Base-by-base conservation (phyloP, 148 eudicot species). In the Linanthus parryae region DNA sequence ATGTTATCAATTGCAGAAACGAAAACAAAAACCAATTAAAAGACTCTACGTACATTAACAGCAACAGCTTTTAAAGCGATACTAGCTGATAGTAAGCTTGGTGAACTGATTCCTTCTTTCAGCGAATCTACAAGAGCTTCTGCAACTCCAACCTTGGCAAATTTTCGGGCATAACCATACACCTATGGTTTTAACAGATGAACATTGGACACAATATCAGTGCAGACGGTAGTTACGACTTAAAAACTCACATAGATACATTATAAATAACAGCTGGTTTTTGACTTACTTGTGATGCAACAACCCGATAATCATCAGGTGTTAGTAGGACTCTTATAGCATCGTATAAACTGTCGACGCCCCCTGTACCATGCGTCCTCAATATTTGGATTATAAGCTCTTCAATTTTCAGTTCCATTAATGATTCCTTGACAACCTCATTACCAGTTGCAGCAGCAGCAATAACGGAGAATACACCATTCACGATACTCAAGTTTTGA, bases 231-330 rank as follows among this genome's bases (percentile, higher is more conserved):
- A 14, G 15, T 27, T 20, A 47, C n/a, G n/a, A 1, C 28, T 47
- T 15, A 27, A 1, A 3, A 26, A 49, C 27, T 11, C 27, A 48
- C 21, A 28, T 44, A 46, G 29, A 14, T 3, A 2, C 35, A 48
- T 3, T 3, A 26, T 24, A 27, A 16, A 25, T 46, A 28, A 34
- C 14, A 7, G 11, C 4, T 52, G 14, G 19, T 4, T 16, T 0
- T 13, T 19, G 53, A 73, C 81, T 74, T 73, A 84, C 99, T 68
- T 92, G 96, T 58, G 99, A 92, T 60, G 99, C 99, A 31, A 84
- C 78, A 35, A 92, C 91, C 42, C 99, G 94, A 56, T 75, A 65
- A 65, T 92, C 99, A 72, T 92, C 99, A 65, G 99, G 76, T 37
- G 96, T 62, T 48, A 92, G 62, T 54, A 92, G 76, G 50, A 72